Percentiles rank a stretch among this genome's conserved stretches.
phyloP scores from a whole-genome alignment of 2,329 filamentous ascomycete genomes.

The Fusarium globosum region DNA sequence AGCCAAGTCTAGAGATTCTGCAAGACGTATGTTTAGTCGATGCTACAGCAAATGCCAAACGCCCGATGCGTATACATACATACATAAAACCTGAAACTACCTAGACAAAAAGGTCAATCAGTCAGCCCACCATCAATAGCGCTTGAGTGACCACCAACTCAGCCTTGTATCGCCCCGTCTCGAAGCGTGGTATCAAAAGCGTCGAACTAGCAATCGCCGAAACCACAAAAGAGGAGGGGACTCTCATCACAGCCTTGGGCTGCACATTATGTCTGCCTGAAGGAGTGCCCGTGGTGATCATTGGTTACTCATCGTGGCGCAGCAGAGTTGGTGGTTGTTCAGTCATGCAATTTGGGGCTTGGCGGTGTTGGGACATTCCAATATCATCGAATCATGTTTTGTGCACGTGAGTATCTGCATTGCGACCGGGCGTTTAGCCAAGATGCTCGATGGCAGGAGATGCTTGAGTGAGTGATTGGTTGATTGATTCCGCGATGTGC shows the following conservation, averaged over 20 bases:
- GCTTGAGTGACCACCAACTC: slow-evolving; percentile 2
- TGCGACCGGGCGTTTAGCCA: slow-evolving; percentile 17
- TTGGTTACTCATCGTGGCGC: slow-evolving; percentile 19
- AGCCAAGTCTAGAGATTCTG: slow-evolving; percentile 3
- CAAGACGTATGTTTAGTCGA: neutral
- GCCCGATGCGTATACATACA: slow-evolving; percentile 15
- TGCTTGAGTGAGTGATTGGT: neutral
- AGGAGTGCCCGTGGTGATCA: neutral
- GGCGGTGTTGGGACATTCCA: slow-evolving; percentile 19
- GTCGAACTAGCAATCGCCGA: slow-evolving; percentile 15
- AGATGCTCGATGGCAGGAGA: slow-evolving; percentile 21
- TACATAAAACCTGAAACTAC: neutral
- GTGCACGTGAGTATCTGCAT: slow-evolving; percentile 4
- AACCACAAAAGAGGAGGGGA: neutral
- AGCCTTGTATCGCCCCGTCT: slow-evolving; percentile 24
- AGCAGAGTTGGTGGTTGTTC: neutral
- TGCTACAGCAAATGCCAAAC: neutral
- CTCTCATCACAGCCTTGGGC: slow-evolving; percentile 10
- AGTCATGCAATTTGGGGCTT: slow-evolving; percentile 27
- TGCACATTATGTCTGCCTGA: slow-evolving; percentile 17
- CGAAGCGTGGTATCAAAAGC: neutral
- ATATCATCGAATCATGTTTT: neutral
- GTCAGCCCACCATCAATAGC: slow-evolving; percentile 24
- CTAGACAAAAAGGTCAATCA: neutral
- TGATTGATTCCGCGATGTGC: slow-evolving; percentile 1